Percentiles rank a stretch among this genome's conserved stretches.
Conservation (phyloP, 352 stramenopile genomes). For the Phytophthora pluvialis region DNA sequence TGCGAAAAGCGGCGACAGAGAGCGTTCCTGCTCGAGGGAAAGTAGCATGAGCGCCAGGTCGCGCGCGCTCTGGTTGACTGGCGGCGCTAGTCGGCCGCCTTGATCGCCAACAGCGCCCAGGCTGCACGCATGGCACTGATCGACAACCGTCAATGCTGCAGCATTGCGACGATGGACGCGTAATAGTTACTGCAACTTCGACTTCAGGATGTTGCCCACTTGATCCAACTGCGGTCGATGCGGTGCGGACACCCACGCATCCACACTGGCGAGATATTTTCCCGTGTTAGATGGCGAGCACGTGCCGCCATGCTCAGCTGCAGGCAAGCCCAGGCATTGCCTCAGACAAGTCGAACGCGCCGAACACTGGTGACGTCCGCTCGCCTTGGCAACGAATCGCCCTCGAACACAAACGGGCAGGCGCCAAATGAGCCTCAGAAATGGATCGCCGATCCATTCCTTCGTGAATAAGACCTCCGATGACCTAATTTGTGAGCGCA, state of each 20-base stretch:
- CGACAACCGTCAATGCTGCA: background rate
- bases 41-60: constrained; percentile 12
- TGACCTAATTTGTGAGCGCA: background rate
- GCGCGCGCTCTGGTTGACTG: constrained; percentile 1
- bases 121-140: background rate
- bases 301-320: constrained; percentile 7
- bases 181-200: background rate
- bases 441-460: constrained; percentile 1
- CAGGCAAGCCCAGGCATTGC: background rate
- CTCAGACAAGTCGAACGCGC: background rate
- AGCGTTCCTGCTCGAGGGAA: constrained; percentile 15
- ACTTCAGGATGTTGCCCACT: background rate
- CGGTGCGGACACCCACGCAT: constrained; percentile 2
- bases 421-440: background rate
- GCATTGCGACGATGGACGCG: background rate
- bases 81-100: background rate
- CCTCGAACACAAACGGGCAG: constrained; percentile 2
- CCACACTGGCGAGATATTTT: constrained; percentile 20
- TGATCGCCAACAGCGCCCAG: background rate
- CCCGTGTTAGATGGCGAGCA: constrained; percentile 6
- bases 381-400: constrained; percentile 25
- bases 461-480: background rate
- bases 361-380: constrained; percentile 11
- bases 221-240: background rate
- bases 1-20: constrained; percentile 18